Percentiles rank a stretch among this genome's conserved stretches.
Conservation (phyloP, 768 basidiomycete species). For the Lactifluus pinguis region DNA sequence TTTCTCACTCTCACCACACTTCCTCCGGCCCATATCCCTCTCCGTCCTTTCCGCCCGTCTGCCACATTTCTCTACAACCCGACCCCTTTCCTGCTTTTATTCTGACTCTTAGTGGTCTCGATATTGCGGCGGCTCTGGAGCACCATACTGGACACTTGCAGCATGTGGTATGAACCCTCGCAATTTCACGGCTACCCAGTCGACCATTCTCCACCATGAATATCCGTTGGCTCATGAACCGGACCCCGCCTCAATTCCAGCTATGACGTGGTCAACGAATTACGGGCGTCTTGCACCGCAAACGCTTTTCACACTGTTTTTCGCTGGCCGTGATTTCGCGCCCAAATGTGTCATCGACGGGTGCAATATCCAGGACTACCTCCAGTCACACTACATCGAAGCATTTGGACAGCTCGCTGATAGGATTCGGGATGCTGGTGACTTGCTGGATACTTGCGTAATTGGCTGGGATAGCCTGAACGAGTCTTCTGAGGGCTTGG, state of each 20-base stretch:
- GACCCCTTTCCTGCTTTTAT: not conserved
- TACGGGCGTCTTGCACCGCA: constrained; percentile 83
- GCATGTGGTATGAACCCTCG: constrained; percentile 88
- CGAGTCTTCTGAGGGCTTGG: constrained; percentile 84
- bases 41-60: not conserved
- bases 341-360: constrained; percentile 88
- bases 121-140: constrained; percentile 90
- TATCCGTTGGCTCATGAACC: constrained; percentile 58
- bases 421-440: constrained; percentile 63
- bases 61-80: not conserved
- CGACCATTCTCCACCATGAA: constrained; percentile 83
- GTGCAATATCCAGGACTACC: constrained; percentile 85
- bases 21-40: not conserved
- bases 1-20: not conserved
- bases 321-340: constrained; percentile 81
- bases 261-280: constrained; percentile 97
- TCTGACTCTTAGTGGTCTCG: constrained; percentile 72
- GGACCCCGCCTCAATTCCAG: constrained; percentile 67
- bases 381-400: constrained; percentile 66
- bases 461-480: constrained; percentile 98
- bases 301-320: constrained; percentile 92
- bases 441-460: constrained; percentile 74
- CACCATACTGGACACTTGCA: constrained; percentile 86
- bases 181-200: constrained; percentile 76
- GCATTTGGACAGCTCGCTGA: constrained; percentile 74